Conservation (phyloP, 2,329 filamentous ascomycete genomes). For the Xylariaceae sp. region DNA sequence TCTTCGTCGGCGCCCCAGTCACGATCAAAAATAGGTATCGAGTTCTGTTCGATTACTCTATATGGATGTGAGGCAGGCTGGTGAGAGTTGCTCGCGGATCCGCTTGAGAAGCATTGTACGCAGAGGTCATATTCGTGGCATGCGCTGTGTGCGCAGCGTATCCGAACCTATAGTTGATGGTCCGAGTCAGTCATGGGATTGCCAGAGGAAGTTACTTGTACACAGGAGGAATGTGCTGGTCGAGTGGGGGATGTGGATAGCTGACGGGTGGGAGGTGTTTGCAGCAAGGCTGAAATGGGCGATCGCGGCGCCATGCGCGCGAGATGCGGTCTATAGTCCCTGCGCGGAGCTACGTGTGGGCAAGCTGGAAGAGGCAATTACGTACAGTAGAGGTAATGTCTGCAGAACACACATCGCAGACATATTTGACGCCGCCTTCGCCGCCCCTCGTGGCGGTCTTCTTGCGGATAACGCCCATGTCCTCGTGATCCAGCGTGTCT, state of each 20-base stretch:
- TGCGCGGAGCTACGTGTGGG: too few species aligned
- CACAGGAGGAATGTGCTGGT: not conserved
- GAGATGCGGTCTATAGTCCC: too few species aligned
- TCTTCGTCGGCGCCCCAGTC: slow-evolving; percentile 99
- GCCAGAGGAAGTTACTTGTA: not conserved
- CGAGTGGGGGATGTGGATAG: not conserved
- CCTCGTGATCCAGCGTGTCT: slow-evolving; percentile 14
- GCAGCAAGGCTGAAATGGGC: not conserved
- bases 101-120: slow-evolving; percentile 87
- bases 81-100: slow-evolving; percentile 76
- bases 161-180: slow-evolving; percentile 66
- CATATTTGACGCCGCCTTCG: slow-evolving; percentile 89
- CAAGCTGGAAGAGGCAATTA: slow-evolving; percentile 14
- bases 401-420: slow-evolving; percentile 93
- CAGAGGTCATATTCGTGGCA: slow-evolving; percentile 97
- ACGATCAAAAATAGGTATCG: slow-evolving; percentile 89
- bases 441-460: slow-evolving; percentile 83
- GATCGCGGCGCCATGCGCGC: too few species aligned
- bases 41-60: slow-evolving; percentile 96
- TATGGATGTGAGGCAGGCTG: slow-evolving; percentile 83
- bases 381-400: slow-evolving; percentile 95
- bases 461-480: slow-evolving; percentile 93
- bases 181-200: slow-evolving; percentile 2
- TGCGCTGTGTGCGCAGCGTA: slow-evolving; percentile 76
- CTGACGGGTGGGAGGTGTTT: not conserved